A percentile compares a stretch with the other conserved stretches of the same genome.
Evolutionary conservation across 768 basidiomycete species (phyloP).

Genomic region (Coprinopsis sp.): DNA sequence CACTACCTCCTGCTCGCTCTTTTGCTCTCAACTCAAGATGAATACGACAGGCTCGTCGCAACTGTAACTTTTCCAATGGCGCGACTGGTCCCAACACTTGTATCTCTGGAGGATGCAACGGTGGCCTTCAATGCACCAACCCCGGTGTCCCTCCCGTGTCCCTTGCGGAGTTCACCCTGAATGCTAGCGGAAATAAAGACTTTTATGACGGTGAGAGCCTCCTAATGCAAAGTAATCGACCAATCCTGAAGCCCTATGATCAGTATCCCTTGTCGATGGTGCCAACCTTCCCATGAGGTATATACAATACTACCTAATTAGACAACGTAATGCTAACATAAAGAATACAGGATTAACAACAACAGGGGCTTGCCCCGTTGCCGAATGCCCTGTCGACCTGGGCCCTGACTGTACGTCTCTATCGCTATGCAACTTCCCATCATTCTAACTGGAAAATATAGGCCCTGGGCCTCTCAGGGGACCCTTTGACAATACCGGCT

Average conservation of each 20-base stretch:
- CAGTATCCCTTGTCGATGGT: slow-evolving; percentile 64
- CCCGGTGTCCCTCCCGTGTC: slow-evolving; percentile 58
- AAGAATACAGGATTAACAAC: slow-evolving; percentile 40
- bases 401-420: slow-evolving; percentile 45
- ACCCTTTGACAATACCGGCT: slow-evolving; percentile 49
- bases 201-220: slow-evolving; percentile 50
- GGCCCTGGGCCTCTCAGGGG: slow-evolving; percentile 50
- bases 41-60: slow-evolving; percentile 45
- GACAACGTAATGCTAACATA: background rate
- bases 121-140: slow-evolving; percentile 50
- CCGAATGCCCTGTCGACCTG: slow-evolving; percentile 58
- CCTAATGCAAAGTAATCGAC: background rate
- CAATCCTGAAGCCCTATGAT: background rate
- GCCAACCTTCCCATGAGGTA: slow-evolving; percentile 53
- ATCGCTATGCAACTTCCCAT: background rate
- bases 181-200: slow-evolving; percentile 35
- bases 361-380: slow-evolving; percentile 48
- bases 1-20: background rate
- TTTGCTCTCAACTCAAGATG: background rate
- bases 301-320: background rate
- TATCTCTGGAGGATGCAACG: slow-evolving; percentile 57
- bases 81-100: slow-evolving; percentile 51
- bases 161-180: slow-evolving; percentile 62
- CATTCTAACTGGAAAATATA: slow-evolving; percentile 11
- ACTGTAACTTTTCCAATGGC: slow-evolving; percentile 52